phyloP scores from a whole-genome alignment of 495 filamentous ascomycete species.

The Cercophora scortea region DNA sequence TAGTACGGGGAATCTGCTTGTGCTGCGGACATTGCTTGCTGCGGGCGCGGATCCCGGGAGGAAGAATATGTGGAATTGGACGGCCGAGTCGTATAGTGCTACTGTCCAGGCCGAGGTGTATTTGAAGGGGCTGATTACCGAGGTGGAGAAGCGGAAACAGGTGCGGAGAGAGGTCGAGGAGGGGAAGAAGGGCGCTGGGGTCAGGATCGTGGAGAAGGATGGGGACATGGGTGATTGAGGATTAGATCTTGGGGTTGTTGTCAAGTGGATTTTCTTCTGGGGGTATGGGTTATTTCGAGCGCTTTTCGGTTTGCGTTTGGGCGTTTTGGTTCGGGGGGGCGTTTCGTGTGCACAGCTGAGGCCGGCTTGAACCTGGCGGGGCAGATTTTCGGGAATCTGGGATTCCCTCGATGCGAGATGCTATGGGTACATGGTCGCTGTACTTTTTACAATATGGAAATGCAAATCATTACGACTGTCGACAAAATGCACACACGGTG shows the following conservation, averaged over 20 bases:
- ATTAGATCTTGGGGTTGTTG: background rate
- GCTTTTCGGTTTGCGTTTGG: no score
- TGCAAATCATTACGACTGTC: no score
- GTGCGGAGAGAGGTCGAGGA: constrained; percentile 19
- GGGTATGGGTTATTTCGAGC: no score
- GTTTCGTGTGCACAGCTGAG: no score
- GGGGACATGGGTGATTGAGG: constrained; percentile 5
- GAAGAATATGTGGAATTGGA: constrained; percentile 65
- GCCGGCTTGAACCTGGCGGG: no score
- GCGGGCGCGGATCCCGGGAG: constrained; percentile 56
- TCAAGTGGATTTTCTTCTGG: no score
- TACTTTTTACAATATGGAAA: no score
- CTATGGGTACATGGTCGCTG: no score
- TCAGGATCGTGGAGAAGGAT: constrained; percentile 26
- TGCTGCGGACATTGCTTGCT: constrained; percentile 61
- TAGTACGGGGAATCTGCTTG: constrained; percentile 61
- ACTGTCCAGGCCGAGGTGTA: constrained; percentile 72
- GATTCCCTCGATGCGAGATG: no score
- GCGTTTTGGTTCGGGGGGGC: no score
- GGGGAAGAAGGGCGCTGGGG: constrained; percentile 22
- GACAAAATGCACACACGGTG: no score
- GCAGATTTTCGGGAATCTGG: no score
- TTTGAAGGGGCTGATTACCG: constrained; percentile 55
- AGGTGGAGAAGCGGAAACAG: constrained; percentile 38
- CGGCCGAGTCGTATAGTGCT: constrained; percentile 60